Percentiles rank a stretch among this genome's conserved stretches.
Conservation (phyloP, 495 filamentous ascomycete species). For the Tuber melanosporum region DNA sequence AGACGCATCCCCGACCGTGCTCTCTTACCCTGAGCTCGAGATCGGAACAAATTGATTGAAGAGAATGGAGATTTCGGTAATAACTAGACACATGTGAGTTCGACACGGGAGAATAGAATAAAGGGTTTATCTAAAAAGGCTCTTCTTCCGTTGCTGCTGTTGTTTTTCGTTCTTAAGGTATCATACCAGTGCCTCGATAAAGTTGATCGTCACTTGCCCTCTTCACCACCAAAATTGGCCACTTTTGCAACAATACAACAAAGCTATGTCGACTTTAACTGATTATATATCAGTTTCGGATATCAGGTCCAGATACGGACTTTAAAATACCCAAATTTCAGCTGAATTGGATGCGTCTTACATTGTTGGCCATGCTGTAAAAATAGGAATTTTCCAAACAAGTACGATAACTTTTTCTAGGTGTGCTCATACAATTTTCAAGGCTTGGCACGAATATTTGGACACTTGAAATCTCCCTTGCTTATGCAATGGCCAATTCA, state of each 20-base stretch:
- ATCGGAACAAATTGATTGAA: too few species aligned
- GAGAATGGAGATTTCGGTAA: too few species aligned
- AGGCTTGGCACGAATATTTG: background rate
- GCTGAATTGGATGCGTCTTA: accelerated
- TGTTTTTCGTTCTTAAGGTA: too few species aligned
- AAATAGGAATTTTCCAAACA: background rate
- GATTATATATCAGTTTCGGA: background rate
- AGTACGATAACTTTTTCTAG: background rate
- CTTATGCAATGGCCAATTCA: background rate
- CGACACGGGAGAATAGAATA: too few species aligned
- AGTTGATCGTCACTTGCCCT: background rate
- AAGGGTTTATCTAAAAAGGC: too few species aligned
- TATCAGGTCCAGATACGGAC: accelerated
- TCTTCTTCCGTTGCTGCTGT: background rate
- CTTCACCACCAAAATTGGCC: background rate
- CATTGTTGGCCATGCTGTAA: background rate
- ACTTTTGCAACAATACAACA: background rate
- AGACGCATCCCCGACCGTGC: too few species aligned
- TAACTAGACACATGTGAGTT: too few species aligned
- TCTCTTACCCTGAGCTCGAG: too few species aligned
- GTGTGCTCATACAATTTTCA: background rate
- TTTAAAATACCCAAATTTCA: background rate
- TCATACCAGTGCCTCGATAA: background rate
- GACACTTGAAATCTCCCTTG: background rate
- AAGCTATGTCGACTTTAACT: background rate